Percentiles rank a stretch among this genome's conserved stretches.
These are phyloP conservation scores for Sonneratia alba DNA, from an alignment of 345 rosid species.

Conservation along the genomic window DNA sequence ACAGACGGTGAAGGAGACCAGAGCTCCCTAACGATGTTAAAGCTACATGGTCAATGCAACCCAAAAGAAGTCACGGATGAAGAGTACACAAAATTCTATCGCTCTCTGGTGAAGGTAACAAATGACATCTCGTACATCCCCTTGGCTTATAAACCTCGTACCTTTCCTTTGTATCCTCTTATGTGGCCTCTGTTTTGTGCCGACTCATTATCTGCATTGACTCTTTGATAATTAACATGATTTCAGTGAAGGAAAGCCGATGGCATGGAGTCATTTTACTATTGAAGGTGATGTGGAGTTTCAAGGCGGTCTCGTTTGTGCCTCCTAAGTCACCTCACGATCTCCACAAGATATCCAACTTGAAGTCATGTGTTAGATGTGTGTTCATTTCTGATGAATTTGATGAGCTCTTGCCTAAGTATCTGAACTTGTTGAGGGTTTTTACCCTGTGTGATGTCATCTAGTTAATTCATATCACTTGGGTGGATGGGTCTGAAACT, in stretches of 20 bases:
- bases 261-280: conserved; percentile 86
- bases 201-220: not conserved
- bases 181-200: not conserved
- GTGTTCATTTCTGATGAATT: conserved; percentile 98
- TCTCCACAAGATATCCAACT: conserved; percentile 75
- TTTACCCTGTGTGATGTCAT: not conserved
- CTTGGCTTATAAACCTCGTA: not conserved
- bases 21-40: conserved; percentile 90
- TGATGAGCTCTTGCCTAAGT: conserved; percentile 92
- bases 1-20: conserved; percentile 71
- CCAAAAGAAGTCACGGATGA: conserved; percentile 95
- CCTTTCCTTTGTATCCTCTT: not conserved
- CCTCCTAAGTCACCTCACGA: conserved; percentile 96
- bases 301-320: conserved; percentile 78
- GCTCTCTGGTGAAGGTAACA: conserved; percentile 70
- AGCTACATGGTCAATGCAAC: conserved; percentile 81
- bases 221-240: conserved; percentile 37
- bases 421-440: conserved; percentile 85
- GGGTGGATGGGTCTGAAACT: not conserved
- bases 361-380: conserved; percentile 83
- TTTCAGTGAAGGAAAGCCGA: conserved; percentile 72
- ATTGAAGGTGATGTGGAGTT: conserved; percentile 99
- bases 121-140: not conserved
- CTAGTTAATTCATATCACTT: not conserved
- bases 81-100: conserved; percentile 87